Base-by-base conservation (phyloP, 805 yeast genomes). In the Ogataea wickerhamii region DNA sequence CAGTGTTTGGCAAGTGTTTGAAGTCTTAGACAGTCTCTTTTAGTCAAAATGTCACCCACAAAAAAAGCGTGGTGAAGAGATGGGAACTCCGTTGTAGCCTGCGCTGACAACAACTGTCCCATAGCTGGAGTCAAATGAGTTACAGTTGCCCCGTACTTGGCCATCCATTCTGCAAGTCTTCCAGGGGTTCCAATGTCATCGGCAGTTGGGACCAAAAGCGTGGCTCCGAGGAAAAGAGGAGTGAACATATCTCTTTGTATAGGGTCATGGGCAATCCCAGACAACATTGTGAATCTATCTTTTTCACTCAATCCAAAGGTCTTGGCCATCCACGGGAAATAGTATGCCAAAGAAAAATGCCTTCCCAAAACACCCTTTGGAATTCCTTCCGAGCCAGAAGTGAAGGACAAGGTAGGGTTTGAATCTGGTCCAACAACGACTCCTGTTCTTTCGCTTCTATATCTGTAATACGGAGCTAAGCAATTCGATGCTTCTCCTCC, bases 101-200 rank as follows among this genome's bases (percentile, higher is more conserved):
- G 97, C 4, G 98, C 97, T 44, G 96, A 83, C 52, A 93, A 71
- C 41, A 93, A 70, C 65, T 93, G 99, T 45, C 99, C 99, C 98
- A 94, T 93, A 5, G 98, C 98, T 4, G 99, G 99, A 1, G 99
- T 93, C 65, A 93, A 74, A 63, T 93, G 99, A 1, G 99, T 93
- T 1, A 93, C 97, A 2, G 96, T 82, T 19, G 97, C 96, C 12
- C 85, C 86, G 52, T 88, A 78, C 40, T 73, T 79, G 23, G 82
- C 77, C 95, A 93, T 89, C 99, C 99, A 93, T 53, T 87, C 93
- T 5, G 99, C 98, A 38, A 93, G 72, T 56, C 84, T 80, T 21
- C 98, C 98, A 5, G 99, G 99, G 3, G 98, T 93, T 33, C 99
- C 98, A 53, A 93, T 93, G 61, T 93, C 99, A 62, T 93, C 97